These are phyloP conservation scores for Fusarium longipes DNA, from an alignment of 2,329 filamentous ascomycete genomes.

Conservation along the genomic window DNA sequence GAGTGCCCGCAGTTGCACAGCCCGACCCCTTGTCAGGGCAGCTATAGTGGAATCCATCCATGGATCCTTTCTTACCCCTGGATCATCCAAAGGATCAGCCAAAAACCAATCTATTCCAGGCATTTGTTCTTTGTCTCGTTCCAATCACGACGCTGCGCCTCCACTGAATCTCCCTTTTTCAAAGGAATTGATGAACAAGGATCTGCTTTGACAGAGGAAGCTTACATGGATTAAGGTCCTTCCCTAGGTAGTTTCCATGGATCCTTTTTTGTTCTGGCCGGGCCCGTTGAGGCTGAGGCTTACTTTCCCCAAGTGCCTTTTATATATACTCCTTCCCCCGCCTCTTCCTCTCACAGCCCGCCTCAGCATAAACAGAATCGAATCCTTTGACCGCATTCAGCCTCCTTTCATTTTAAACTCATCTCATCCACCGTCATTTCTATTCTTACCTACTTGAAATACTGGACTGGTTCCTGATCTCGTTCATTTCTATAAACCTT, in stretches of 20 bases:
- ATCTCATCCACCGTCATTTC: background rate
- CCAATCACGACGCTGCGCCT: slow-evolving; percentile 34
- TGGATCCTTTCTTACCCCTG: background rate
- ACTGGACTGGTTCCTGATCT: slow-evolving; percentile 29
- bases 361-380: slow-evolving; percentile 8
- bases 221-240: slow-evolving; percentile 14
- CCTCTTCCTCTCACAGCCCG: slow-evolving; percentile 20
- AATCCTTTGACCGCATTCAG: slow-evolving; percentile 21
- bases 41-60: background rate
- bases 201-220: slow-evolving; percentile 4
- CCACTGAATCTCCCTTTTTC: slow-evolving; percentile 5
- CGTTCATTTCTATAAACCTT: background rate
- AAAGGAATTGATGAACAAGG: slow-evolving; percentile 9
- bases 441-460: slow-evolving; percentile 10
- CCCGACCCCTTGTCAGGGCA: slow-evolving; percentile 16
- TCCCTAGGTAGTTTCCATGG: too few species aligned
- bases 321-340: background rate
- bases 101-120: slow-evolving; percentile 18
- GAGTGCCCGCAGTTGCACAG: slow-evolving; percentile 10
- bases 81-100: slow-evolving; percentile 15
- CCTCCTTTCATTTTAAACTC: slow-evolving; percentile 24
- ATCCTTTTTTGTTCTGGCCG: background rate
- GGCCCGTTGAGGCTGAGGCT: slow-evolving; percentile 33
- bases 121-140: background rate
- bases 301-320: slow-evolving; percentile 23